Percentiles rank a stretch among this genome's conserved stretches.
Evolutionary conservation across 2,329 filamentous ascomycete genomes (phyloP).

Genomic region (Aspergillus sp.): DNA sequence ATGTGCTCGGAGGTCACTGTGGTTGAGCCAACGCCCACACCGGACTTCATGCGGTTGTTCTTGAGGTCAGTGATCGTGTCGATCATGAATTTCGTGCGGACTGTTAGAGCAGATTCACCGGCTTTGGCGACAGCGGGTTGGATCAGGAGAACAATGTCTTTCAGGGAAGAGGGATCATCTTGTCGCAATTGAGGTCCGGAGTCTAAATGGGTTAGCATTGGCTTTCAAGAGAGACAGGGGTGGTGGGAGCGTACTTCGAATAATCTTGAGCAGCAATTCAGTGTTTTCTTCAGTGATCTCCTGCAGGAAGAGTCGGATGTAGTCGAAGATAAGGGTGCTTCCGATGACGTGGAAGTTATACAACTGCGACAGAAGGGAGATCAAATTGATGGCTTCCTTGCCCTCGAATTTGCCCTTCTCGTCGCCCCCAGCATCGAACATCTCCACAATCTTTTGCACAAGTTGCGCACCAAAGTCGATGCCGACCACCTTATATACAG

Average conservation of each 20-base stretch:
- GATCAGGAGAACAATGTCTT: conserved; percentile 80
- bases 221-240: neutral
- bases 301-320: conserved; percentile 73
- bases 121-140: conserved; percentile 68
- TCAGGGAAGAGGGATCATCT: conserved; percentile 84
- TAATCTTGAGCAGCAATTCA: conserved; percentile 80
- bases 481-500: conserved; percentile 82
- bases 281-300: conserved; percentile 82
- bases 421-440: conserved; percentile 68
- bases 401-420: conserved; percentile 38
- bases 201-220: conserved; percentile 38
- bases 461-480: conserved; percentile 87
- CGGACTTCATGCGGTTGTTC: conserved; percentile 84
- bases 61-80: conserved; percentile 93
- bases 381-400: conserved; percentile 72
- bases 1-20: conserved; percentile 77
- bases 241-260: conserved; percentile 56
- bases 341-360: conserved; percentile 91
- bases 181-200: conserved; percentile 80
- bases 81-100: conserved; percentile 95
- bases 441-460: conserved; percentile 72
- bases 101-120: conserved; percentile 71
- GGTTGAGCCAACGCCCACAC: conserved; percentile 56
- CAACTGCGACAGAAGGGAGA: conserved; percentile 79
- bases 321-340: conserved; percentile 83